Conservation (phyloP, 495 filamentous ascomycete genomes). For the Choiromyces venosus region DNA sequence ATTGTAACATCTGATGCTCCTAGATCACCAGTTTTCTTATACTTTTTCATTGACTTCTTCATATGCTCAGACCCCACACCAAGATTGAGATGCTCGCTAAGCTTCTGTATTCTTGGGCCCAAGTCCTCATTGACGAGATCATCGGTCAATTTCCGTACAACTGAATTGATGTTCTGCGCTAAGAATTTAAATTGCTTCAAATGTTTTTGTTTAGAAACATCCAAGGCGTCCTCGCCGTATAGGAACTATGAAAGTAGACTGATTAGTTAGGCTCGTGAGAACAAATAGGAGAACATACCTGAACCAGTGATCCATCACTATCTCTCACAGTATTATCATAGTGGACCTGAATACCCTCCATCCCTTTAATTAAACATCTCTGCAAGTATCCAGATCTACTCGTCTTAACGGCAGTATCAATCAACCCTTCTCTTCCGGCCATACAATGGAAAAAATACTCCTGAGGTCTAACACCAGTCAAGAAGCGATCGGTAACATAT, state of each 20-base stretch:
- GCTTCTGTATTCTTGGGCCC: constrained; percentile 15
- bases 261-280: neutral
- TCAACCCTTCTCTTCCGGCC: constrained; percentile 96
- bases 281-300: constrained; percentile 43
- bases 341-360: constrained; percentile 88
- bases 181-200: constrained; percentile 86
- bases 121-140: constrained; percentile 47
- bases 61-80: constrained; percentile 48
- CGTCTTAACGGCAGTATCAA: constrained; percentile 99
- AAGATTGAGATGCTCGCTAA: constrained; percentile 28
- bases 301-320: constrained; percentile 83
- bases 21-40: constrained; percentile 61
- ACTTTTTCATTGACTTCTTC: constrained; percentile 73
- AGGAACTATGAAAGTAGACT: constrained; percentile 54
- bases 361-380: constrained; percentile 96
- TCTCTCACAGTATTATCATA: constrained; percentile 94
- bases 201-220: constrained; percentile 90
- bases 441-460: constrained; percentile 99
- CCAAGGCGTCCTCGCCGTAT: constrained; percentile 93
- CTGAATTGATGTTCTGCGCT: constrained; percentile 62
- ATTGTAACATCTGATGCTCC: constrained; percentile 72
- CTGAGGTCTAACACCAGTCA: constrained; percentile 94
- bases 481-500: constrained; percentile 91
- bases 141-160: constrained; percentile 44
- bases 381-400: constrained; percentile 94